Percentiles rank a stretch among this genome's conserved stretches.
Conservation (phyloP, 1,284 basidiomycete species). For the Fomes fomentarius region DNA sequence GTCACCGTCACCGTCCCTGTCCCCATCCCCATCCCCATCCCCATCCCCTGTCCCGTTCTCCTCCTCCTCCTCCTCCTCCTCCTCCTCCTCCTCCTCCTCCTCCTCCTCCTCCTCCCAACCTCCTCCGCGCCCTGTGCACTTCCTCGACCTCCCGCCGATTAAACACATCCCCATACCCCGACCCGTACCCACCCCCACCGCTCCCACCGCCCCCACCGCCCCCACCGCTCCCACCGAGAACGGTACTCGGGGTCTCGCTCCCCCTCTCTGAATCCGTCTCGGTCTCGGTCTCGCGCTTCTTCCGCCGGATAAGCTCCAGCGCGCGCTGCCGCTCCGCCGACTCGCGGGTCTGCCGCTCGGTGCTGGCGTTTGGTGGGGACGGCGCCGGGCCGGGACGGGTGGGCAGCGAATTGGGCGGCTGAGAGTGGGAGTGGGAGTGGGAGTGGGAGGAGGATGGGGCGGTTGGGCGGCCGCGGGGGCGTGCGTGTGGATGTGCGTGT, state of each 20-base stretch:
- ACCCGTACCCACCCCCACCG: conserved; percentile 45
- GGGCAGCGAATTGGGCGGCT: no score
- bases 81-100: no score
- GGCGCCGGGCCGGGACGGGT: no score
- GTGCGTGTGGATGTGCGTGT: no score
- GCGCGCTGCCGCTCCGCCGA: conserved; percentile 74
- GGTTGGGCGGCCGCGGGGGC: no score
- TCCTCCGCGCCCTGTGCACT: conserved; percentile 45
- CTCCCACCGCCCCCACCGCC: conserved; percentile 47
- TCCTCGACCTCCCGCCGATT: conserved; percentile 73
- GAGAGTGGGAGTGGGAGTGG: neutral
- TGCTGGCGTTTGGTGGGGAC: conserved; percentile 36
- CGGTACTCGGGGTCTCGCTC: conserved; percentile 70
- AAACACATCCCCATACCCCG: conserved; percentile 70
- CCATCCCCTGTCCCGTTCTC: no score
- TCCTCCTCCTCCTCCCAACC: no score
- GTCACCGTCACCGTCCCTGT: no score
- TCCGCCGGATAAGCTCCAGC: conserved; percentile 64
- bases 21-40: no score
- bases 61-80: no score
- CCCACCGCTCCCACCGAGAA: conserved; percentile 50
- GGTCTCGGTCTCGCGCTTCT: conserved; percentile 61
- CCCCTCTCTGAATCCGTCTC: no score
- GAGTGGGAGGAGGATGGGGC: conserved; percentile 21
- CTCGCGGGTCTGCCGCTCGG: conserved; percentile 69